These are phyloP conservation scores for Ophiostoma tasmaniense DNA, from an alignment of 2,329 filamentous ascomycete genomes.

Conservation along the genomic window DNA sequence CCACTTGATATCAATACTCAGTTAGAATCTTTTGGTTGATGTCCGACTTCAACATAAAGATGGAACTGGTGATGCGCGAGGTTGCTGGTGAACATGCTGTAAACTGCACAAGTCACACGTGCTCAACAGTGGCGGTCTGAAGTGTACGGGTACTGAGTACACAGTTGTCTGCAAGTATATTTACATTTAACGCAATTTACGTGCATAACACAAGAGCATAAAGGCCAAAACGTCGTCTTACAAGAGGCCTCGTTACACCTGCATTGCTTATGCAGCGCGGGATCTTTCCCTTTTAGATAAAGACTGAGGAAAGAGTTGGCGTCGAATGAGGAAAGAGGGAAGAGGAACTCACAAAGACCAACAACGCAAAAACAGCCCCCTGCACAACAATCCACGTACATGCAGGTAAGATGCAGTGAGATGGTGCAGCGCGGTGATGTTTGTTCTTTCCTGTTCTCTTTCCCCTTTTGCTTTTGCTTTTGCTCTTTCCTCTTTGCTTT, in stretches of 20 bases:
- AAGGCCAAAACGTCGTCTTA: not conserved
- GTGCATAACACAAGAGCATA: not conserved
- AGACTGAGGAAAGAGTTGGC: not conserved
- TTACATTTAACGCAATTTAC: not conserved
- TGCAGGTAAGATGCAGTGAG: not conserved
- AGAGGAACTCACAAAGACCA: not conserved
- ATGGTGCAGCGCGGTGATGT: not conserved
- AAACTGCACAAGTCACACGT: not conserved
- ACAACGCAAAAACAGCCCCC: not conserved
- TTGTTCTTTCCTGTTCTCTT: not conserved
- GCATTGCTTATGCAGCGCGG: conserved; percentile 9
- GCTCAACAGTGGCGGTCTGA: not conserved
- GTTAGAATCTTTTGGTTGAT: too few relatives aligned
- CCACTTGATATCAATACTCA: too few relatives aligned
- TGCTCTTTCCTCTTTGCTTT: not conserved
- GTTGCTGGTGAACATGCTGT: not conserved
- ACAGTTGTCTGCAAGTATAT: too few relatives aligned
- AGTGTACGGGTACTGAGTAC: too few relatives aligned
- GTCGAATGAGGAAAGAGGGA: not conserved
- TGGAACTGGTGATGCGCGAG: not conserved
- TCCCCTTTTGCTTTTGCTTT: not conserved
- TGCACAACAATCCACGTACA: not conserved
- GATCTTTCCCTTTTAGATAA: conserved; percentile 12
- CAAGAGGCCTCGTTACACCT: not conserved
- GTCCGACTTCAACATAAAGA: too few relatives aligned